Evolutionary conservation across 2,329 filamentous ascomycete genomes (phyloP), one percentile per base, ranked within the genome.

Genomic region (Teratosphaeriaceae sp.): DNA sequence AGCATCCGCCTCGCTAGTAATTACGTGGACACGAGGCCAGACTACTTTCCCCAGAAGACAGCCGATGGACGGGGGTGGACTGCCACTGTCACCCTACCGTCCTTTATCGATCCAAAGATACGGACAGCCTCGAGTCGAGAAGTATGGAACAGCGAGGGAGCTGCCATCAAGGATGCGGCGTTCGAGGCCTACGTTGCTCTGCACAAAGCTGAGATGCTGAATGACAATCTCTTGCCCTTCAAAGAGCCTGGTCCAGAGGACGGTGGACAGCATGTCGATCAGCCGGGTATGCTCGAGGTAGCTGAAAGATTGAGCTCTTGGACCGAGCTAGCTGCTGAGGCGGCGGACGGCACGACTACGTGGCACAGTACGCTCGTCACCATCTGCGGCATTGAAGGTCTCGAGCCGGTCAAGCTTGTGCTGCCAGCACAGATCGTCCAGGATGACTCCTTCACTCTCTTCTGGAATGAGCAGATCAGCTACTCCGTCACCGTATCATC

Each of bases 161-260:
- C 79, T 52, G 88, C 88, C 0, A 80, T 72, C 52, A 87, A 84
- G 57, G 90, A 96, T 62, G 87, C 84, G 1, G 84, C 87, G 0
- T 92, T 94, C 48, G 78, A 86, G 56, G 85, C 88, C 1, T 95
- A 89, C 57, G 65, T 77, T 18, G 71, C 71, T 4, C 70, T 97
- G 0, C 80, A 90, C 57, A 54, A 76, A 6, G 82, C 76, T 20
- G 83, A 84, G 0, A 68, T 96, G 4, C 64, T 97, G 1, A 88
- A 86, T 48, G 78, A 94, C 12, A 74, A 94, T 53, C 65, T 96
- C 0, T 70, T 95, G 30, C 90, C 90, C 3, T 66, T 74, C 44
- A 55, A 51, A 50, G 37, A 54, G 36, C 49, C 50, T 23, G 51
- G 44, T 3, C 46, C 50, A 9, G 56, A 60, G 21, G 29, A 43